Conservation (phyloP, 2,329 filamentous ascomycete genomes). For the Cytospora mali region DNA sequence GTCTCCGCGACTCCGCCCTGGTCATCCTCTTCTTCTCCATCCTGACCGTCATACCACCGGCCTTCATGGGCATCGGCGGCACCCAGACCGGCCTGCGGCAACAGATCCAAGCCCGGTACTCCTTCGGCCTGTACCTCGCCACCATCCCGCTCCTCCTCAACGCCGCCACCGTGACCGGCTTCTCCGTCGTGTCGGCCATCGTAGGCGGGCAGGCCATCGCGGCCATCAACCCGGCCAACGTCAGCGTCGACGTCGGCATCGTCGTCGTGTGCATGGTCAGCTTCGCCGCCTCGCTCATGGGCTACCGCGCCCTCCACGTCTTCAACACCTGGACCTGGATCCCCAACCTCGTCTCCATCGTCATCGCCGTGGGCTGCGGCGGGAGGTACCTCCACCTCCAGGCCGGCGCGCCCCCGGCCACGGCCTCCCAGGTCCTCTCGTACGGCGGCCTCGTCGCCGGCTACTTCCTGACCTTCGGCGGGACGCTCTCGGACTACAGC, state of each 20-base stretch:
- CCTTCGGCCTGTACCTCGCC: slow-evolving; percentile 57
- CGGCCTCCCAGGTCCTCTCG: slow-evolving; percentile 43
- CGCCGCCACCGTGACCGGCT: slow-evolving; percentile 59
- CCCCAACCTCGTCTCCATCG: slow-evolving; percentile 53
- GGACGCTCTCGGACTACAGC: slow-evolving; percentile 59
- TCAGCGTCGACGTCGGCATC: slow-evolving; percentile 59
- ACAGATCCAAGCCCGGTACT: slow-evolving; percentile 63
- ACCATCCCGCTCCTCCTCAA: slow-evolving; percentile 57
- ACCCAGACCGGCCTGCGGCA: slow-evolving; percentile 61
- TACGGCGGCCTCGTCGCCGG: slow-evolving; percentile 52
- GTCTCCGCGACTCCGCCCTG: slow-evolving; percentile 57
- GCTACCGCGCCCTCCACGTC: slow-evolving; percentile 56
- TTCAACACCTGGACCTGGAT: slow-evolving; percentile 62
- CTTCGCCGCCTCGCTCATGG: slow-evolving; percentile 57
- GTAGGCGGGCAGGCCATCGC: slow-evolving; percentile 58
- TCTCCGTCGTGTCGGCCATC: slow-evolving; percentile 58
- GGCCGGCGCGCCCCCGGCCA: slow-evolving; percentile 42
- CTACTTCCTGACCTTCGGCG: slow-evolving; percentile 55
- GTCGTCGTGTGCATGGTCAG: slow-evolving; percentile 57
- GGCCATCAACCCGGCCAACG: slow-evolving; percentile 46
- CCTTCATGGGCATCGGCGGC: slow-evolving; percentile 57
- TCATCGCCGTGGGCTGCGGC: slow-evolving; percentile 56
- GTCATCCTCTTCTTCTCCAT: slow-evolving; percentile 62
- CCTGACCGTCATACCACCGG: slow-evolving; percentile 55
- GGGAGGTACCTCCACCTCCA: slow-evolving; percentile 53